A percentile compares a stretch with the other conserved stretches of the same genome.
Conservation (phyloP, 176 grass and related monocot genomes). For the Musa acuminata region DNA sequence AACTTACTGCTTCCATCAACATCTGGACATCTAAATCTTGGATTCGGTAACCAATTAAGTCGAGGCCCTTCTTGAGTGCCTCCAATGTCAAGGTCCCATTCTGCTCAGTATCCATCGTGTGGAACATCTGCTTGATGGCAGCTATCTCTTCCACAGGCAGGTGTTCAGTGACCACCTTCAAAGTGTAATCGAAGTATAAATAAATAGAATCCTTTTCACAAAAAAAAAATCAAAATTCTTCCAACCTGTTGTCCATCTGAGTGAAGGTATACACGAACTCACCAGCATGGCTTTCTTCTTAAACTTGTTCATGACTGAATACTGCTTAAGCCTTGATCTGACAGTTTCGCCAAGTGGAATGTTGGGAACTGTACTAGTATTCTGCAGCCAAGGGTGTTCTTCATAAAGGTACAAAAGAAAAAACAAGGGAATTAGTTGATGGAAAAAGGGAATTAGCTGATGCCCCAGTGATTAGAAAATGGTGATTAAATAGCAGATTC, state of each 20-base stretch:
- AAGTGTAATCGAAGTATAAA: constrained; percentile 8
- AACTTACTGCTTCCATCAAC: constrained; percentile 79
- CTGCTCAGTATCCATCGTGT: constrained; percentile 75
- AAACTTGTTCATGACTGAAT: constrained; percentile 88
- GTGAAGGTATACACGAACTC: constrained; percentile 17
- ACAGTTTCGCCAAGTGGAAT: constrained; percentile 67
- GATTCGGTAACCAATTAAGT: constrained; percentile 41
- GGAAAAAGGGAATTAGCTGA: not conserved
- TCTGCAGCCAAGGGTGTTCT: constrained; percentile 88
- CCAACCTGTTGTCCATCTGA: not conserved
- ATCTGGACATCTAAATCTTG: constrained; percentile 60
- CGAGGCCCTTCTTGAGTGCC: constrained; percentile 65
- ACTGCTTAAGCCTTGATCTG: constrained; percentile 67
- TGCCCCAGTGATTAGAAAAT: not conserved
- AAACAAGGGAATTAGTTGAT: constrained; percentile 10
- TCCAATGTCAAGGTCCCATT: constrained; percentile 53
- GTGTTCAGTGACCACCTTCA: constrained; percentile 60
- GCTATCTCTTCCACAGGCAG: constrained; percentile 53
- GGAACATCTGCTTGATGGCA: constrained; percentile 60
- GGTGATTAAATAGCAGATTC: not conserved
- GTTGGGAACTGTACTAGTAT: constrained; percentile 51
- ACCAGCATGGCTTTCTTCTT: constrained; percentile 88
- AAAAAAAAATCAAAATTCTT: not conserved
- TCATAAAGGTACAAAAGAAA: constrained; percentile 15
- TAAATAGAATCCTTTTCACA: not conserved